Conservation (phyloP, 2,329 filamentous ascomycete genomes). For the Rutstroemia sp. region DNA sequence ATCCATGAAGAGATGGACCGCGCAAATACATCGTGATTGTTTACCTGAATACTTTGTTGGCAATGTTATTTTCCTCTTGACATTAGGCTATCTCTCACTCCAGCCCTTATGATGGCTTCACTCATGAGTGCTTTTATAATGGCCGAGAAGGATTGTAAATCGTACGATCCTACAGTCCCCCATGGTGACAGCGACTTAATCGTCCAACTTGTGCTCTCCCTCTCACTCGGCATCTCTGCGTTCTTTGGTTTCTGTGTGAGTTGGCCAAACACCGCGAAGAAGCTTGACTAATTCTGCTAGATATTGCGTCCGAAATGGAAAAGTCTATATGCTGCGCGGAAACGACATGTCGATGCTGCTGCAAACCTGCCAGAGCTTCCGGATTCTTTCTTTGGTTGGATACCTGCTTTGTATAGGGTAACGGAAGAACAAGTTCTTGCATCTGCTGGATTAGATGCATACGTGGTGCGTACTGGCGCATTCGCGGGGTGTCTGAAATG, state of each 20-base stretch:
- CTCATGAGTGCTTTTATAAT: constrained; percentile 12
- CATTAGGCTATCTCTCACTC: no score
- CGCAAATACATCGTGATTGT: no score
- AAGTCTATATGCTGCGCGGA: constrained; percentile 80
- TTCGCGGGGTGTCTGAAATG: neutral
- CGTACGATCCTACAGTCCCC: constrained; percentile 24
- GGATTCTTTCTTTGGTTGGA: constrained; percentile 86
- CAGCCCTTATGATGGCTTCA: neutral
- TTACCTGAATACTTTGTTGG: no score
- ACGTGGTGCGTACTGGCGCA: constrained; percentile 54
- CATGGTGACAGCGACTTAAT: constrained; percentile 20
- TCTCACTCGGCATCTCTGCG: constrained; percentile 60
- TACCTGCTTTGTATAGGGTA: constrained; percentile 74
- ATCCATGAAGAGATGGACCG: no score
- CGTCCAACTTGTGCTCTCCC: constrained; percentile 66
- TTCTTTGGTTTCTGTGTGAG: constrained; percentile 72
- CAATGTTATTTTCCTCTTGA: no score
- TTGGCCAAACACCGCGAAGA: constrained; percentile 11
- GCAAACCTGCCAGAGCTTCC: constrained; percentile 69
- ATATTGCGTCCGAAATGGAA: constrained; percentile 87
- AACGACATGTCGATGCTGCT: constrained; percentile 57
- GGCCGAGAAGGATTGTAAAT: constrained; percentile 17
- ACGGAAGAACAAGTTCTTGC: constrained; percentile 84
- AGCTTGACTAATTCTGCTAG: constrained; percentile 39
- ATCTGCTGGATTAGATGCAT: constrained; percentile 89